Evolutionary conservation across 148 eudicot species (phyloP).

Genomic region (Spergularia marina): DNA sequence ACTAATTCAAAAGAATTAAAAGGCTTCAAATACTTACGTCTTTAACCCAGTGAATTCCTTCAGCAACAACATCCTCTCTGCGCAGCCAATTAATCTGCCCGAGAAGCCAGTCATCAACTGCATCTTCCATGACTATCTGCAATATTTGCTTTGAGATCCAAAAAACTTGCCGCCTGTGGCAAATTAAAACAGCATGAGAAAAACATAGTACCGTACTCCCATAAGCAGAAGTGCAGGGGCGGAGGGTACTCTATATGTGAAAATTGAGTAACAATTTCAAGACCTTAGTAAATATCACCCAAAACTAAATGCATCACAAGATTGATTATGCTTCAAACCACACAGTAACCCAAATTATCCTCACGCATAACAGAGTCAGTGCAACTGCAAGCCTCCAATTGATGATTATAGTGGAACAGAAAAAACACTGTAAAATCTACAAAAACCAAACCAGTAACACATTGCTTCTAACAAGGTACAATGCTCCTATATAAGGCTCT

Average conservation of each 20-base stretch:
- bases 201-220: neutral
- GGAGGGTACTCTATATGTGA: neutral
- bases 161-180: conserved; percentile 86
- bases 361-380: neutral
- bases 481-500: neutral
- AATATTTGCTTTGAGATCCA: conserved; percentile 99
- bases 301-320: neutral
- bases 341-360: neutral
- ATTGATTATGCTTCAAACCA: neutral
- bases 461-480: neutral
- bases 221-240: neutral
- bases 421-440: neutral
- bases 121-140: conserved; percentile 96
- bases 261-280: neutral
- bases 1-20: conserved; percentile 1
- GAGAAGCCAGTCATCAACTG: conserved; percentile 92
- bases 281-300: neutral
- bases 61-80: conserved; percentile 75
- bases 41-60: conserved; percentile 85
- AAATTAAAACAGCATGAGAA: neutral
- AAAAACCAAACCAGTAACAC: neutral
- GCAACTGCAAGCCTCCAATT: neutral
- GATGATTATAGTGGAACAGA: neutral
- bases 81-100: conserved; percentile 89
- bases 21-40: conserved; percentile 52